Evolutionary conservation across 257 asterid species (phyloP).

Genomic region (Petrea volubilis): DNA sequence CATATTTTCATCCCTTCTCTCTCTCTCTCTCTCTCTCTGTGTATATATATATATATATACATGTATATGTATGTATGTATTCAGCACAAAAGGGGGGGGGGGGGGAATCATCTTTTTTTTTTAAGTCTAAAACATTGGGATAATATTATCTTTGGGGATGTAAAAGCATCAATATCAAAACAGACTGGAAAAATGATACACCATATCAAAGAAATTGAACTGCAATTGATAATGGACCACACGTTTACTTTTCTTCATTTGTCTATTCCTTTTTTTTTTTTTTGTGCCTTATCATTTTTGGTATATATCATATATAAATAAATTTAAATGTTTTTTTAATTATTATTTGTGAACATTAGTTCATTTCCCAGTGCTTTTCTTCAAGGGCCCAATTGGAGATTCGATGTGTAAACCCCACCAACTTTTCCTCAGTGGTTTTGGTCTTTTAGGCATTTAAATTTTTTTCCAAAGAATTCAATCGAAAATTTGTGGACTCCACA

Average conservation of each 20-base stretch:
- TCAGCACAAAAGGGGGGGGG: too few relatives aligned
- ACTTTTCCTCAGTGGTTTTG: neutral
- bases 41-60: too few relatives aligned
- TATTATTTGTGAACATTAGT: too few relatives aligned
- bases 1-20: neutral
- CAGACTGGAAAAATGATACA: constrained; percentile 1
- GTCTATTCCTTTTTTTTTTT: neutral
- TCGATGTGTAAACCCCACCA: neutral
- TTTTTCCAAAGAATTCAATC: neutral
- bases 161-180: constrained; percentile 29
- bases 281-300: neutral
- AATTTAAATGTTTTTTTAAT: neutral
- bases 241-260: neutral
- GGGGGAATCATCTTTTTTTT: neutral
- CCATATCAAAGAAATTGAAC: neutral
- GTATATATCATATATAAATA: neutral
- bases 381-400: neutral
- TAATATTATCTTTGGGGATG: neutral
- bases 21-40: too few relatives aligned
- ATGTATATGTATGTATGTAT: too few relatives aligned
- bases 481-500: too few relatives aligned
- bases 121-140: neutral
- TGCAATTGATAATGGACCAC: constrained; percentile 1
- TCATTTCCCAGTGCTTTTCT: neutral
- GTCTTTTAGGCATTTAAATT: too few relatives aligned